Percentiles rank a stretch among this genome's conserved stretches.
These are phyloP conservation scores for Rhizomucor pusillus DNA, from an alignment of 371 early-diverging fungal species.

Conservation along the genomic window DNA sequence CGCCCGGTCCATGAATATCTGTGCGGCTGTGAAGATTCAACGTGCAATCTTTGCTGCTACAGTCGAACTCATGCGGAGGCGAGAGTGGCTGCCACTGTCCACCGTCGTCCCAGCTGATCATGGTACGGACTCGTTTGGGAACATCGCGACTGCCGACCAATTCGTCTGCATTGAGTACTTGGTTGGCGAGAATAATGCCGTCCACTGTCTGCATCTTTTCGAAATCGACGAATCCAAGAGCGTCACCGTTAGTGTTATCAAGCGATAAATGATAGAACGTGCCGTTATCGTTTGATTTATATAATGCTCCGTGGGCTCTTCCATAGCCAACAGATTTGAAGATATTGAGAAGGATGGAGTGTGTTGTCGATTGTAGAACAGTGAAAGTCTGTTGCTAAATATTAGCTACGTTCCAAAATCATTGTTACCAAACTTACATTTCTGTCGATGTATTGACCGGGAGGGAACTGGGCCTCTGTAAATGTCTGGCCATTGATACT, in stretches of 20 bases:
- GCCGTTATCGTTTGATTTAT: conserved; percentile 83
- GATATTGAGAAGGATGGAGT: conserved; percentile 74
- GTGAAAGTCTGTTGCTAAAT: conserved; percentile 53
- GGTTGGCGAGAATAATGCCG: conserved; percentile 88
- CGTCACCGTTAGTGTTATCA: conserved; percentile 77
- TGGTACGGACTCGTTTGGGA: conserved; percentile 65
- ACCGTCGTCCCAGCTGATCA: conserved; percentile 89
- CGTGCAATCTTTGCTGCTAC: conserved; percentile 51
- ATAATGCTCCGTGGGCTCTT: conserved; percentile 76
- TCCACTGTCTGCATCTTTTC: conserved; percentile 84
- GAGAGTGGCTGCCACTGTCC: conserved; percentile 66
- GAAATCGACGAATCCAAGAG: conserved; percentile 78
- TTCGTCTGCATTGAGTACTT: conserved; percentile 71
- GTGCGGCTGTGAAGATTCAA: conserved; percentile 79
- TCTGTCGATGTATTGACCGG: conserved; percentile 48
- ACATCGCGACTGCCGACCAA: conserved; percentile 47
- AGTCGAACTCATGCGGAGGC: conserved; percentile 62
- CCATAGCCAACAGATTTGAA: conserved; percentile 50
- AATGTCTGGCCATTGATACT: conserved; percentile 72
- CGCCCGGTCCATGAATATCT: conserved; percentile 60
- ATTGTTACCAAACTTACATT: conserved; percentile 11
- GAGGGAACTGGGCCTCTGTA: conserved; percentile 79
- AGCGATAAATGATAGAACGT: conserved; percentile 72
- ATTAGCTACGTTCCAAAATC: conserved; percentile 14
- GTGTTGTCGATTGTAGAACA: conserved; percentile 74